A percentile compares a stretch with the other conserved stretches of the same genome.
Conservation (phyloP, 768 basidiomycete species). For the Boletus vinaceobasis region DNA sequence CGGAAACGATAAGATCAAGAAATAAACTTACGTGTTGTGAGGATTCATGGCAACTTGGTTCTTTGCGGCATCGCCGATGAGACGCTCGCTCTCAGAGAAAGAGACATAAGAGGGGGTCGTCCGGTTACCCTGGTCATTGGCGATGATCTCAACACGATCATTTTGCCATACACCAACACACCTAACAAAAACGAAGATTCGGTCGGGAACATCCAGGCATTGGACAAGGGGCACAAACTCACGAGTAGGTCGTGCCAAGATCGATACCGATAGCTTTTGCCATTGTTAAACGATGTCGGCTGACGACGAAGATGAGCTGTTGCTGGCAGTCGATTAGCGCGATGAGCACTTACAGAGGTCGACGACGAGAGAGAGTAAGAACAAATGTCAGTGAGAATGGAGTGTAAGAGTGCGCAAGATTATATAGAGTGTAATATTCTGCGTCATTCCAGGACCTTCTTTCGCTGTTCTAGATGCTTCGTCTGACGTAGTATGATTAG, state of each 20-base stretch:
- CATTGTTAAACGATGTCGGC: conserved; percentile 28
- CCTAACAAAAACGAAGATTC: conserved; percentile 38
- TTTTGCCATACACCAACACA: conserved; percentile 99
- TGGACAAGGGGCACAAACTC: conserved; percentile 29
- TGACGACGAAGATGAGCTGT: conserved; percentile 8
- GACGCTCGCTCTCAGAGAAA: conserved; percentile 91
- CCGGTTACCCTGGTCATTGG: conserved; percentile 92
- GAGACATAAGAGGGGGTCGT: conserved; percentile 96
- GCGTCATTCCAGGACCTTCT: conserved; percentile 34
- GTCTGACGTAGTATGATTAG: conserved; percentile 32
- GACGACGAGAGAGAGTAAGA: conserved; percentile 8
- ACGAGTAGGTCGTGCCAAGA: conserved; percentile 93
- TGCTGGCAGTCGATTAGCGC: not conserved
- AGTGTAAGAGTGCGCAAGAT: conserved; percentile 5
- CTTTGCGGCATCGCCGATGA: conserved; percentile 99
- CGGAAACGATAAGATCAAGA: not conserved
- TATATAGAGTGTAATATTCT: conserved; percentile 32
- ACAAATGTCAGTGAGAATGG: conserved; percentile 13
- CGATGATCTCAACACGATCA: conserved; percentile 98
- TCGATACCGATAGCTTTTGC: conserved; percentile 89
- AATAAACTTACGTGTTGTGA: conserved; percentile 63
- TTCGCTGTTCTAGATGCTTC: conserved; percentile 33
- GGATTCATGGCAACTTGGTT: conserved; percentile 99
- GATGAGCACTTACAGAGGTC: conserved; percentile 18
- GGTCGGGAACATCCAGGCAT: conserved; percentile 3